Evolutionary conservation across 1,139 yeast genomes (phyloP), one percentile per base, ranked within the genome.

Genomic region (Yamadazyma diddensiae): DNA sequence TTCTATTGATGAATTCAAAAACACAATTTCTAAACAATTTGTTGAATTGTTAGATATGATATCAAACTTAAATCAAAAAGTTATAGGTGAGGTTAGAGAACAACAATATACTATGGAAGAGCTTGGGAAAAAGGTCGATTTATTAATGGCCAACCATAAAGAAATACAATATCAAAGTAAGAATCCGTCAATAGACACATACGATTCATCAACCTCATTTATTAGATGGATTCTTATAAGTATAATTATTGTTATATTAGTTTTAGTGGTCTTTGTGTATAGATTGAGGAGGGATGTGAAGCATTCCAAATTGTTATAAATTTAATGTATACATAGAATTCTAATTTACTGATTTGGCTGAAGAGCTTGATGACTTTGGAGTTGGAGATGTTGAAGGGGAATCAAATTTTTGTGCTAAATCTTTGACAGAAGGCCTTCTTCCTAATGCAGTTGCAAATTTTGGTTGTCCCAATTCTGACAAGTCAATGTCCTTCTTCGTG

Each of bases 261-360:
- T 63, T 3, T 59, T 72, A 36, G 55, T 63, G 3, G 49, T 66
- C 6, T 55, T 71, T 37, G 63, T 73, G 15, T 65, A 65, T 47
- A 60, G 73, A 47, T 59, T 75, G 37, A 66, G 79, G 52, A 70
- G 60, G 37, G 79, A 74, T 43, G 72, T 74, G 33, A 74, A 73
- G 45, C 81, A 74, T 49, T 59, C 78, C 6, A 76, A 76, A 45
- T 59, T 75, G 30, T 62, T 75, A 39, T 74, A 52, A 46, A 6
- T 18, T 9, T 18, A 22, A 15, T 22, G 15, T 12, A 22, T 22
- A 22, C 13, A 12, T 22, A 6, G 13, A 8, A 12, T 11, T 21
- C 12, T 13, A 31, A 22, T 15, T 16, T 25, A 26, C 23, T 18
- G 43, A 37, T 20, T 37, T 34, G 1, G 36, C 28, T n/a, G 44